These are phyloP conservation scores for Curvularia hawaiiensis DNA, from an alignment of 2,329 filamentous ascomycete genomes.

Conservation along the genomic window DNA sequence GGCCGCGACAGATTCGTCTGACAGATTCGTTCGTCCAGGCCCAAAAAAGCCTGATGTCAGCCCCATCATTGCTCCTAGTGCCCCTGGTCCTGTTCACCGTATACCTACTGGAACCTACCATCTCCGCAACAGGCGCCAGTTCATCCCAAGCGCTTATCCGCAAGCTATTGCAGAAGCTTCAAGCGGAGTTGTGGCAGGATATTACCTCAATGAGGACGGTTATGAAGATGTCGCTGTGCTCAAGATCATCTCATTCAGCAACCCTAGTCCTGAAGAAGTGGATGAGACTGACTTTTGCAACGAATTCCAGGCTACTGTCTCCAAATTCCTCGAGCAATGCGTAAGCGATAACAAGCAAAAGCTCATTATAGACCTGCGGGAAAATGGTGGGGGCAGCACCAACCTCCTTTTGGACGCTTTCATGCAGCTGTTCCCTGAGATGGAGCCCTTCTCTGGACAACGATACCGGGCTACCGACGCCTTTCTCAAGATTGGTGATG, in stretches of 20 bases:
- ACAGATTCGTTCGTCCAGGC: not conserved
- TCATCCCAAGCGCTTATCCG: slow-evolving; percentile 16
- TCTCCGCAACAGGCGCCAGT: slow-evolving; percentile 28
- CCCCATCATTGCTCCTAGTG: slow-evolving; percentile 12
- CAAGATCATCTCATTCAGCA: slow-evolving; percentile 48
- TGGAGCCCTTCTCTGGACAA: slow-evolving; percentile 45
- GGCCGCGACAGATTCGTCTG: not conserved
- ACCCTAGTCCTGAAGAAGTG: slow-evolving; percentile 17
- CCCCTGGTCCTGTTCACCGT: slow-evolving; percentile 24
- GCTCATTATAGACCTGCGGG: slow-evolving; percentile 66
- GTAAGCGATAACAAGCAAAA: slow-evolving; percentile 57
- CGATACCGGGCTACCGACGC: slow-evolving; percentile 27
- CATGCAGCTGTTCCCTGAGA: slow-evolving; percentile 56
- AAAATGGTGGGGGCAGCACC: slow-evolving; percentile 61
- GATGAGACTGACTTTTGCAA: slow-evolving; percentile 19
- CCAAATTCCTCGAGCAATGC: slow-evolving; percentile 52
- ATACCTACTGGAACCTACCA: slow-evolving; percentile 28
- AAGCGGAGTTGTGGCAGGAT: slow-evolving; percentile 47
- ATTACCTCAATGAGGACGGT: slow-evolving; percentile 48
- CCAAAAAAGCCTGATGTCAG: not conserved
- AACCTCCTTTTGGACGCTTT: slow-evolving; percentile 50
- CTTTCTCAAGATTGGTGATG: slow-evolving; percentile 28
- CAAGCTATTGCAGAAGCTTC: slow-evolving; percentile 19
- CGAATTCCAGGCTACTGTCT: slow-evolving; percentile 40
- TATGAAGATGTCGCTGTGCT: slow-evolving; percentile 50